A percentile compares a stretch with the other conserved stretches of the same genome.
phyloP scores from a whole-genome alignment of 495 filamentous ascomycete species.

The Geoglossum glabrum region DNA sequence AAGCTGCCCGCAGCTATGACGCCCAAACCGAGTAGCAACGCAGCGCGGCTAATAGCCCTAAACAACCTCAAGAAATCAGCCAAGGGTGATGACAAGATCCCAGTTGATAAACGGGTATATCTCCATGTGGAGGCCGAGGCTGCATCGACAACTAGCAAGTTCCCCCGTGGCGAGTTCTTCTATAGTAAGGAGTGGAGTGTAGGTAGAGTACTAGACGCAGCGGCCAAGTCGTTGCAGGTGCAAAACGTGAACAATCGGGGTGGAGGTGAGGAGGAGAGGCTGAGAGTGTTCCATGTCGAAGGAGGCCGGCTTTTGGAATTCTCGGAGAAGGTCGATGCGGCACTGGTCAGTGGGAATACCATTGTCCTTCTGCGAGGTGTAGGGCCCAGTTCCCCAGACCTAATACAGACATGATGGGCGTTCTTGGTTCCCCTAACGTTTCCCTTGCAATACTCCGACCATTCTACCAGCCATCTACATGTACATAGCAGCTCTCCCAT shows the following conservation, averaged over 20 bases:
- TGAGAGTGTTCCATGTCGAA: conserved; percentile 85
- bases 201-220: conserved; percentile 71
- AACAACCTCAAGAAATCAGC: conserved; percentile 65
- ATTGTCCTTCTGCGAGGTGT: conserved; percentile 76
- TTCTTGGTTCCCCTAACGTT: background rate
- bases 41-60: conserved; percentile 38
- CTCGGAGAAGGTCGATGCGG: conserved; percentile 55
- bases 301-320: conserved; percentile 71
- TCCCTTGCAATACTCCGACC: background rate
- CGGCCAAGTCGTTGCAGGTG: conserved; percentile 59
- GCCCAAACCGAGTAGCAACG: conserved; percentile 34
- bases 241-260: conserved; percentile 77
- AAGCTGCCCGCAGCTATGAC: background rate
- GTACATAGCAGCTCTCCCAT: too few species aligned
- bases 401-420: conserved; percentile 21
- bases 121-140: conserved; percentile 72
- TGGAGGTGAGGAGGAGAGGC: conserved; percentile 50
- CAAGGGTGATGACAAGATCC: conserved; percentile 69
- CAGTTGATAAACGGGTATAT: conserved; percentile 64
- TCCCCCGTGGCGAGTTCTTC: conserved; percentile 44
- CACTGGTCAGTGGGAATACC: conserved; percentile 59
- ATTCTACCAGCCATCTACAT: background rate
- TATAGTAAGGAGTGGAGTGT: conserved; percentile 76
- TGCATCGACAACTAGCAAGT: conserved; percentile 45
- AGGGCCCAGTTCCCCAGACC: conserved; percentile 34